Conservation (phyloP, 441 rosid genomes). For the Erodium trifolium region DNA sequence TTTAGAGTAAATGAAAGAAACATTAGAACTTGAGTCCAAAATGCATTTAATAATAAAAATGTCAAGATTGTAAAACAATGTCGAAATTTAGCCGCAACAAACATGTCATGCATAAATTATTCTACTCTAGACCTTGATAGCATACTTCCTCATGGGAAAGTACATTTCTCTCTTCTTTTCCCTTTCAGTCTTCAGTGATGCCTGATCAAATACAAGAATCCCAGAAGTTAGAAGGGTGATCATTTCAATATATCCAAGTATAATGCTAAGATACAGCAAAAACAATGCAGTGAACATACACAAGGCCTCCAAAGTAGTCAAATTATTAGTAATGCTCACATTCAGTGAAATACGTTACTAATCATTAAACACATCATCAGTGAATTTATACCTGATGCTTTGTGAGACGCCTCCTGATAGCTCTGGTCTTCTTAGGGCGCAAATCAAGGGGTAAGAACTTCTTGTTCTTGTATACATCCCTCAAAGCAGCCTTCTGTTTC, state of each 20-base stretch:
- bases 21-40: too few relatives aligned
- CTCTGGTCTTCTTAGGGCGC: slow-evolving; percentile 94
- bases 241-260: too few relatives aligned
- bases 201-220: slow-evolving; percentile 25
- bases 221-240: too few relatives aligned
- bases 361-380: too few relatives aligned
- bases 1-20: too few relatives aligned
- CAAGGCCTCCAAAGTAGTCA: too few relatives aligned
- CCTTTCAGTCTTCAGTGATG: slow-evolving; percentile 53
- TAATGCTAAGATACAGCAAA: too few relatives aligned
- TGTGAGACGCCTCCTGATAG: slow-evolving; percentile 62
- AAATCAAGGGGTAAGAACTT: slow-evolving; percentile 83
- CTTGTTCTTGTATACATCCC: slow-evolving; percentile 83
- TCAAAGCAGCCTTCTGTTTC: slow-evolving; percentile 74
- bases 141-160: slow-evolving; percentile 60
- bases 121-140: slow-evolving; percentile 42
- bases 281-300: too few relatives aligned
- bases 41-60: too few relatives aligned
- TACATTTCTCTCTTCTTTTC: slow-evolving; percentile 68
- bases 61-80: too few relatives aligned
- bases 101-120: not conserved
- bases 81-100: not conserved
- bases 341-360: too few relatives aligned
- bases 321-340: too few relatives aligned
- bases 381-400: slow-evolving; percentile 47